Evolutionary conservation across 2,329 filamentous ascomycete genomes (phyloP).

Genomic region (Colletotrichum falcatum): DNA sequence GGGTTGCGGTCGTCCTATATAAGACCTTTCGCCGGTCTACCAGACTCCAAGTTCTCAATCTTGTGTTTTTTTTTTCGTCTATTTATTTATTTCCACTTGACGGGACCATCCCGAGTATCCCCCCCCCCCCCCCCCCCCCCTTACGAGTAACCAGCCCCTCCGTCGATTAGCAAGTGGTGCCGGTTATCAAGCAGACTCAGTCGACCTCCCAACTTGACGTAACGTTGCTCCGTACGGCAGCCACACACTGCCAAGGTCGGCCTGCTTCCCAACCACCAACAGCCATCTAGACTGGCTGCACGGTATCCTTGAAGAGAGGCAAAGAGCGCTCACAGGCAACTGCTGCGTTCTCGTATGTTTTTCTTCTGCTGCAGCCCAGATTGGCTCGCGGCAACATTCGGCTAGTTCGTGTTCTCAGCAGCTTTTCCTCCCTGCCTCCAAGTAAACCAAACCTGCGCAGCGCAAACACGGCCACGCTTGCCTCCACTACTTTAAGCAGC

Average conservation of each 20-base stretch:
- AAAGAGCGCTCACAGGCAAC: not conserved
- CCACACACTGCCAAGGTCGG: slow-evolving; percentile 14
- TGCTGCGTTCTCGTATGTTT: slow-evolving; percentile 17
- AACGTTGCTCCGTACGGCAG: slow-evolving; percentile 33
- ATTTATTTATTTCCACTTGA: slow-evolving; percentile 5
- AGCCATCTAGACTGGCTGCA: slow-evolving; percentile 5
- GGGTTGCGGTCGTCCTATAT: not conserved
- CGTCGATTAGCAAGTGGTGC: slow-evolving; percentile 21
- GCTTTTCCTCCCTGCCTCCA: not conserved
- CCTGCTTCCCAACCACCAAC: slow-evolving; percentile 32
- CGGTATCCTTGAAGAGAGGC: not conserved
- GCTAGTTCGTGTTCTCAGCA: slow-evolving; percentile 19
- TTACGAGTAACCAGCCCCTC: slow-evolving; percentile 30
- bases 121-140: too few species aligned
- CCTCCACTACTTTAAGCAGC: slow-evolving; percentile 16
- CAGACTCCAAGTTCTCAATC: not conserved
- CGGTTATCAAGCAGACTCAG: slow-evolving; percentile 14
- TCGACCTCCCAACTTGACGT: slow-evolving; percentile 32
- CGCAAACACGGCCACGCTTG: slow-evolving; percentile 8
- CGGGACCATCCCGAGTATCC: slow-evolving; percentile 11
- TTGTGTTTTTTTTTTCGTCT: slow-evolving; percentile 1
- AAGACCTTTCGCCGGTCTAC: slow-evolving; percentile 15
- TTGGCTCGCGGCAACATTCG: slow-evolving; percentile 15
- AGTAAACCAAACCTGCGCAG: not conserved
- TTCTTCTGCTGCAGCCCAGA: slow-evolving; percentile 17